Conservation (phyloP, 345 rosid genomes). For the Lagerstroemia speciosa region DNA sequence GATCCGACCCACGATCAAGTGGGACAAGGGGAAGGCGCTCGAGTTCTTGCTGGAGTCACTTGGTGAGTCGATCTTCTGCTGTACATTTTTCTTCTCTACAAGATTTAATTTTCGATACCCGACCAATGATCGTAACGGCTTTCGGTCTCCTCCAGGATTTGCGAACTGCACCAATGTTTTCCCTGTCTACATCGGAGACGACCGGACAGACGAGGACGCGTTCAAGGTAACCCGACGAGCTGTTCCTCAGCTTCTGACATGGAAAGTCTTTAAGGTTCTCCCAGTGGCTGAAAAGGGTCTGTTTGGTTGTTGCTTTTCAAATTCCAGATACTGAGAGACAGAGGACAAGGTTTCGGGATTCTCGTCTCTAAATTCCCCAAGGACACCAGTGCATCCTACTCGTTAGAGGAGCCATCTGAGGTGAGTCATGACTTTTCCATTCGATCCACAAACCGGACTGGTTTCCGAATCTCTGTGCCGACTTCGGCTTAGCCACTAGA, state of each 20-base stretch:
- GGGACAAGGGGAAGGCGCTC: conserved; percentile 96
- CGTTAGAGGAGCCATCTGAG: conserved; percentile 70
- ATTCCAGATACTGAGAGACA: conserved; percentile 54
- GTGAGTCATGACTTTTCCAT: conserved; percentile 12
- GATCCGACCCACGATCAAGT: conserved; percentile 78
- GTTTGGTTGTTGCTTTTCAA: not conserved
- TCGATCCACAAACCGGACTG: not conserved
- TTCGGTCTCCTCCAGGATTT: conserved; percentile 36
- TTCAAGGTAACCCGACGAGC: conserved; percentile 51
- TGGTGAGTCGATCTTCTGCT: conserved; percentile 35
- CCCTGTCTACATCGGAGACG: conserved; percentile 90
- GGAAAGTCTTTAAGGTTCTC: not conserved
- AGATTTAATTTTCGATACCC: too few relatives aligned
- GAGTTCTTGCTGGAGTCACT: conserved; percentile 80
- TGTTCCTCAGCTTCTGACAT: not conserved
- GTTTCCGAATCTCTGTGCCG: too few relatives aligned
- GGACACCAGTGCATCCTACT: conserved; percentile 82
- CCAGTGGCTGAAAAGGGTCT: not conserved
- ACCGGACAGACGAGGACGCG: conserved; percentile 90
- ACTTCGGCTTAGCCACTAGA: not conserved
- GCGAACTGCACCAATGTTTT: conserved; percentile 63
- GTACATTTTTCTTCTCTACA: too few relatives aligned
- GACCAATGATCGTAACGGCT: not conserved
- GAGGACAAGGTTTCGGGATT: conserved; percentile 84
- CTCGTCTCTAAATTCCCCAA: conserved; percentile 83